Evolutionary conservation across 352 stramenopile species (phyloP).

Genomic region (Pythium dissimile): DNA sequence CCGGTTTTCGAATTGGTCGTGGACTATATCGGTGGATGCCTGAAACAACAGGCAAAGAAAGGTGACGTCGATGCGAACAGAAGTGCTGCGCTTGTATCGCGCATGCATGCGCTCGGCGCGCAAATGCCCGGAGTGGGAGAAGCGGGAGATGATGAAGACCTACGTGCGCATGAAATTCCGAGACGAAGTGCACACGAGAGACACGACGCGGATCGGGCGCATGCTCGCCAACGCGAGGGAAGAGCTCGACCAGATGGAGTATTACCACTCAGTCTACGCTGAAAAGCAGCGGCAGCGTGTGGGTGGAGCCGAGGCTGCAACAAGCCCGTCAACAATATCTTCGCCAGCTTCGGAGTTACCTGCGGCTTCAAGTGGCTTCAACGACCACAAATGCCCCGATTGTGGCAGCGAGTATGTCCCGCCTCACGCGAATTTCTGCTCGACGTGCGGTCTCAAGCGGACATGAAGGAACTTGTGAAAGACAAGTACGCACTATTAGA

Average conservation of each 20-base stretch:
- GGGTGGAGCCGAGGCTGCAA: not conserved
- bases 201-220: conserved; percentile 49
- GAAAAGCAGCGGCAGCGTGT: conserved; percentile 44
- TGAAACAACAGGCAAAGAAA: not conserved
- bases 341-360: not conserved
- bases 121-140: conserved; percentile 70
- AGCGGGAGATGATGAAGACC: conserved; percentile 81
- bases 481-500: too few species aligned
- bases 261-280: conserved; percentile 82
- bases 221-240: conserved; percentile 63
- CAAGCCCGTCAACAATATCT: not conserved
- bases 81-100: conserved; percentile 62
- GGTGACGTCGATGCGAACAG: conserved; percentile 19
- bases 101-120: conserved; percentile 73
- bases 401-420: conserved; percentile 46
- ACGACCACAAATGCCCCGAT: conserved; percentile 23
- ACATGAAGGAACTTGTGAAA: conserved; percentile 2
- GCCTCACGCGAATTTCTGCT: conserved; percentile 65
- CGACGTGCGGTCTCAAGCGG: conserved; percentile 64
- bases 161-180: conserved; percentile 83
- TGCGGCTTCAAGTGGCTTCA: not conserved
- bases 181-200: conserved; percentile 39
- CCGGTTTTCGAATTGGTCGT: not conserved
- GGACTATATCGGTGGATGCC: not conserved
- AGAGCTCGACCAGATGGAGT: conserved; percentile 84